Evolutionary conservation across 2,329 filamentous ascomycete genomes (phyloP), one percentile per base, ranked within the genome.

Genomic region (Colletotrichum tofieldiae): DNA sequence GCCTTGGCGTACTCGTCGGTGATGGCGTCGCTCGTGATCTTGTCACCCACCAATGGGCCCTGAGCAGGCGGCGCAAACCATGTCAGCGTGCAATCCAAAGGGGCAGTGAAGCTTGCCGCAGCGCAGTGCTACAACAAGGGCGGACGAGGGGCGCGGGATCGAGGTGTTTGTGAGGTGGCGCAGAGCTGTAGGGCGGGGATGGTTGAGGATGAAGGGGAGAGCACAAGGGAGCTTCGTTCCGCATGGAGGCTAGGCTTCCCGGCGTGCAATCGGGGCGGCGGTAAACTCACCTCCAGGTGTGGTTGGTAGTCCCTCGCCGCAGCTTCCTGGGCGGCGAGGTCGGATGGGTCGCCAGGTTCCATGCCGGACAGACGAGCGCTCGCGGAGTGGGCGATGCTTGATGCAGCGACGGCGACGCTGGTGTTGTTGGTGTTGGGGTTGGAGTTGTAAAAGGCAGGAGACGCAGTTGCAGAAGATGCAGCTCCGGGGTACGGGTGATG

Each of bases 1-100:
- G 94, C 95, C 82, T 93, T 93, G 73, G 94, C 93, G 84, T 98
- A 98, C 81, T 98, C 94, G 75, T 92, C 88, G 20, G 93, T 91
- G 79, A 99, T 94, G 75, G 88, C 90, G 76, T 91, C 89, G 82
- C 92, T 97, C 63, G 93, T 90, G 78, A 91, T 90, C 82, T 93
- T 94, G 73, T 92, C 88, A 77, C 94, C 93, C 75, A 98, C 93
- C 61, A 95, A 87, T 73, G 94, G 93, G 67, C 94, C 95, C 96
- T 98, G 75, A 66, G 68, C 68, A 76, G 81, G 74, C 82, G 77
- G 69, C 74, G 77, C 74, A 77, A 43, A 14, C 20, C 26, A 43
- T 29, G 39, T 65, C 47, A 69, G 56, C 47, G 32, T 35, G n/a
- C 6, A 26, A n/a, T 23, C 23, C 11, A 39, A 12, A 39, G 7